These are phyloP conservation scores for Collariella sp. DNA, from an alignment of 495 filamentous ascomycete species.

Conservation along the genomic window DNA sequence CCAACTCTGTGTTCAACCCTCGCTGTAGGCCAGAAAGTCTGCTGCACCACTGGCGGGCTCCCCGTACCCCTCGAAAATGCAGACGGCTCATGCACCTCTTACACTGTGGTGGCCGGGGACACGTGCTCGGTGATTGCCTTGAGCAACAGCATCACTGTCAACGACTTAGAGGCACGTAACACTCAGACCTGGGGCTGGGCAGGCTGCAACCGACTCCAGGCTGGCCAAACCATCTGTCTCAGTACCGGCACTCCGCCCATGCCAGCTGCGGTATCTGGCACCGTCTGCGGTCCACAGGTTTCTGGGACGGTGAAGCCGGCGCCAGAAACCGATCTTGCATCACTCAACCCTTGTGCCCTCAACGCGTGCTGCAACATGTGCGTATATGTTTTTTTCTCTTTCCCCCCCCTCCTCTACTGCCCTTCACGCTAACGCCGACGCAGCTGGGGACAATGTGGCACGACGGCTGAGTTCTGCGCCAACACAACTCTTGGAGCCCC, in stretches of 20 bases:
- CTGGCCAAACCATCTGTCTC: conserved; percentile 36
- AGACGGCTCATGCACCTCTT: conserved; percentile 35
- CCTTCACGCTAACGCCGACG: no score
- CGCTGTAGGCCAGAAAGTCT: conserved; percentile 32
- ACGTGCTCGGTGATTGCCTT: conserved; percentile 26
- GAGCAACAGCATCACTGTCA: conserved; percentile 24
- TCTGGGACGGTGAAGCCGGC: conserved; percentile 25
- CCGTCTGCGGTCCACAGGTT: conserved; percentile 40
- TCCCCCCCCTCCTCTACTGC: conserved; percentile 15
- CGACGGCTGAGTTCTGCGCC: conserved; percentile 39
- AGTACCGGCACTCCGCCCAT: conserved; percentile 40
- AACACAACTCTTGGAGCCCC: conserved; percentile 28
- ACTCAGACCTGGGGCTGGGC: conserved; percentile 44
- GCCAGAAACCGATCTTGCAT: conserved; percentile 8
- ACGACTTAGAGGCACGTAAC: conserved; percentile 34
- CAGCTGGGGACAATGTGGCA: conserved; percentile 45
- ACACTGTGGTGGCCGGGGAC: conserved; percentile 30
- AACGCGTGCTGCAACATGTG: conserved; percentile 20
- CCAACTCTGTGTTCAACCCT: conserved; percentile 31
- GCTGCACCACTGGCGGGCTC: conserved; percentile 36
- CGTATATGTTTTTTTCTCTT: no score
- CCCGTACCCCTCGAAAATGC: conserved; percentile 33
- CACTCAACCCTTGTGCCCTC: conserved; percentile 32
- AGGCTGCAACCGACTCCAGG: conserved; percentile 32
- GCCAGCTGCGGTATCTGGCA: conserved; percentile 30